Conservation (phyloP, 257 asterid genomes). For the Lycium barbarum region DNA sequence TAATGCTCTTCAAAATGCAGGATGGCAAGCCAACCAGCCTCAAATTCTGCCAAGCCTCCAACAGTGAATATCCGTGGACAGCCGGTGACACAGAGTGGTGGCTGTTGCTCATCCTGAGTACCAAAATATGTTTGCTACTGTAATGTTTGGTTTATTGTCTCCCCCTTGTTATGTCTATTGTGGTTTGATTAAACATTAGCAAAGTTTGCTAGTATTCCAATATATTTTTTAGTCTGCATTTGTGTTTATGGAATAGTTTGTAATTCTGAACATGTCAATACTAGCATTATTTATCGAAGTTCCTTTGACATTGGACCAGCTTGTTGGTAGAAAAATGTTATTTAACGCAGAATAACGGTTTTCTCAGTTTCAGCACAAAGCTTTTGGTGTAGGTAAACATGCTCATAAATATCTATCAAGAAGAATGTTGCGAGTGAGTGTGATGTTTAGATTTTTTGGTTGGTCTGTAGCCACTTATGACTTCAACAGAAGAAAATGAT, state of each 20-base stretch:
- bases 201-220: background rate
- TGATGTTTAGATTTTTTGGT: no score
- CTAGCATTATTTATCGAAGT: background rate
- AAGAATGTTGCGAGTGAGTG: no score
- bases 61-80: slow-evolving; percentile 30
- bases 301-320: background rate
- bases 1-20: slow-evolving; percentile 1
- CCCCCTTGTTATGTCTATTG: background rate
- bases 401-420: no score
- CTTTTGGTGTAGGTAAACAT: no score
- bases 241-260: slow-evolving; percentile 10
- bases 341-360: background rate
- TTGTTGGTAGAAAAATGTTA: background rate
- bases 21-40: slow-evolving; percentile 31
- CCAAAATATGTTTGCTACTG: background rate
- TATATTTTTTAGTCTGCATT: background rate
- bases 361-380: background rate
- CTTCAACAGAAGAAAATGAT: no score
- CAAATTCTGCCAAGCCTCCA: slow-evolving; percentile 22
- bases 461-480: no score
- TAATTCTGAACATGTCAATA: slow-evolving; percentile 26
- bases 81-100: slow-evolving; percentile 31
- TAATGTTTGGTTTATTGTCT: background rate
- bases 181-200: slow-evolving; percentile 20
- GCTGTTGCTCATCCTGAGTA: slow-evolving; percentile 29